Evolutionary conservation across 1,284 basidiomycete species (phyloP).

Genomic region (Sporisorium graminicola): DNA sequence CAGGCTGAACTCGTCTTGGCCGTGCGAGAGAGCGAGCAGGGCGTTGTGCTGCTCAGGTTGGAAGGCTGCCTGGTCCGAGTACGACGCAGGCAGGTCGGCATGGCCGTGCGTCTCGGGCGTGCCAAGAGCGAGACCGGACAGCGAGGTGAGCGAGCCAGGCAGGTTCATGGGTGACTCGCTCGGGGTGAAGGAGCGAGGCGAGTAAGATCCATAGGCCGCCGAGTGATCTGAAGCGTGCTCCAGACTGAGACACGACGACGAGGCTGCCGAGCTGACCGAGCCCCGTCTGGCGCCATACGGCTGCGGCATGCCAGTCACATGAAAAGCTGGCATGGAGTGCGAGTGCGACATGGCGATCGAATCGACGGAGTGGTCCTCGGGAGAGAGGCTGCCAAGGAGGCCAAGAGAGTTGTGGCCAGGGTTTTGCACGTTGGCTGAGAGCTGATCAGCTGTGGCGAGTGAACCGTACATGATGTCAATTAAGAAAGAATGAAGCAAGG

Average conservation of each 20-base stretch:
- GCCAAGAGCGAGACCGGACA: constrained; percentile 47
- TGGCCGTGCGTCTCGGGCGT: constrained; percentile 34
- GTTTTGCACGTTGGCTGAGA: constrained; percentile 10
- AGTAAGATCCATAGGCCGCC: constrained; percentile 26
- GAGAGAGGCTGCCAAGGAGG: constrained; percentile 40
- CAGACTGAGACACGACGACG: constrained; percentile 46
- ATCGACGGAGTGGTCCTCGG: constrained; percentile 12
- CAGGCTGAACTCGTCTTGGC: constrained; percentile 36
- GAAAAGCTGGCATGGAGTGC: constrained; percentile 34
- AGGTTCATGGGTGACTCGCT: constrained; percentile 46
- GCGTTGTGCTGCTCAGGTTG: constrained; percentile 47
- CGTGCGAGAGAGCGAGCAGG: constrained; percentile 39
- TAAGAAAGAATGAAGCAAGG: not conserved
- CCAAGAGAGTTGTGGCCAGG: constrained; percentile 42
- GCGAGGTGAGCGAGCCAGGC: constrained; percentile 42
- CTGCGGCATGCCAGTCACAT: constrained; percentile 19
- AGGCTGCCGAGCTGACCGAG: constrained; percentile 42
- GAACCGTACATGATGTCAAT: constrained; percentile 30
- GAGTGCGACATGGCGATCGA: constrained; percentile 46
- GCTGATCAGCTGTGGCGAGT: constrained; percentile 11
- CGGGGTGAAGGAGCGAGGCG: constrained; percentile 47
- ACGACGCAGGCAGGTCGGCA: constrained; percentile 19
- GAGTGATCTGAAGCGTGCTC: constrained; percentile 36
- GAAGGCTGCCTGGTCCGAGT: constrained; percentile 29
- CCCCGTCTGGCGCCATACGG: constrained; percentile 27